Conservation (phyloP, 257 asterid genomes). For the Solanum chiquidenum region DNA sequence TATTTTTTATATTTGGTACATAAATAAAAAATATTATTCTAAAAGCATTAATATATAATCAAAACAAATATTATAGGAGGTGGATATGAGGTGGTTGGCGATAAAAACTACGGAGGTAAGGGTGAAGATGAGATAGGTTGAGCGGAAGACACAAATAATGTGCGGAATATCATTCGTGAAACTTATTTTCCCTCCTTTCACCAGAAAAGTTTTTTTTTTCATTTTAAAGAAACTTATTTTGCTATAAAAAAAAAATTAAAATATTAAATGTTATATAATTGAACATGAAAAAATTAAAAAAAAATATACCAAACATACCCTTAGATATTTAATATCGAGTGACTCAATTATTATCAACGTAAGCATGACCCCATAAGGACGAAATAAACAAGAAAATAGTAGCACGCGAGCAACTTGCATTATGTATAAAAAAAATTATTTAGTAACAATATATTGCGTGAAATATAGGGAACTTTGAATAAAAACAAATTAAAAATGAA, state of each 20-base stretch:
- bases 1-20: not conserved
- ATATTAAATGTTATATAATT: not conserved
- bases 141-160: not conserved
- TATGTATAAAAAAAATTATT: not conserved
- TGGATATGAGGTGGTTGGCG: not conserved
- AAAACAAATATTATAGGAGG: not conserved
- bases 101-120: not conserved
- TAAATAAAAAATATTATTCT: not conserved
- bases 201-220: not conserved
- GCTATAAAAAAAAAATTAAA: not conserved
- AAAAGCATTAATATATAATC: not conserved
- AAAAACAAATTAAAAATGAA: not conserved
- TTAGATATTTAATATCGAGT: not conserved
- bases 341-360: not conserved
- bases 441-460: not conserved
- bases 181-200: not conserved
- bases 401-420: constrained; percentile 5
- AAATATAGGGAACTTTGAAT: not conserved
- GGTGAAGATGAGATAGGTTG: not conserved
- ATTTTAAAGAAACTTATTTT: not conserved
- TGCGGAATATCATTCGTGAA: fast-evolving
- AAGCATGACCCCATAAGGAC: not conserved
- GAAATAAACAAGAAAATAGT: not conserved
- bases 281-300: not conserved
- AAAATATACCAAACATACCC: not conserved